phyloP scores from a whole-genome alignment of 106 monocot species.

The Dactylorhiza incarnata region DNA sequence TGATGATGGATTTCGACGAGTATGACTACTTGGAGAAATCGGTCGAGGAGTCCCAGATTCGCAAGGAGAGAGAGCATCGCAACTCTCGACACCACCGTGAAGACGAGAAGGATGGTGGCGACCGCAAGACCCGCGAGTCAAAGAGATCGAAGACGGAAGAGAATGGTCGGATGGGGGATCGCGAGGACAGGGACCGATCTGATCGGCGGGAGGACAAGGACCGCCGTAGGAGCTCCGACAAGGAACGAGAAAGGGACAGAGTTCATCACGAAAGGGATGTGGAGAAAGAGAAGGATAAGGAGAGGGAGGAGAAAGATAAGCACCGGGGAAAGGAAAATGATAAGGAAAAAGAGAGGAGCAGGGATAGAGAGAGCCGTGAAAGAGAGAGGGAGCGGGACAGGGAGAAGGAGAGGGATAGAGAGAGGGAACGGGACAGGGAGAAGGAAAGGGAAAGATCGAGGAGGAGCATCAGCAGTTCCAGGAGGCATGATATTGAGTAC shows the following conservation, averaged over 20 bases:
- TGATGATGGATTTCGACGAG: conserved; percentile 11
- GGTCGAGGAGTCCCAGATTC: conserved; percentile 8
- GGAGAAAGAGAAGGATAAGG: conserved; percentile 6
- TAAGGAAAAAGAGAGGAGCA: conserved; percentile 3
- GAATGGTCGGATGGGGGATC: conserved; percentile 4
- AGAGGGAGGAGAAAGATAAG: conserved; percentile 2
- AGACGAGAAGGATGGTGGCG: conserved; percentile 4
- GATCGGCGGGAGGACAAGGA: conserved; percentile 12
- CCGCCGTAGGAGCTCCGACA: conserved; percentile 7
- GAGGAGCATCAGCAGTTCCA: conserved; percentile 7
- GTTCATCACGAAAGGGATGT: conserved; percentile 12
- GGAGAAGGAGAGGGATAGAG: conserved; percentile 5
- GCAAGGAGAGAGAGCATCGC: conserved; percentile 8
- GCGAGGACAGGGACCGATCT: conserved; percentile 9
- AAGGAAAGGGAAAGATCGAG: conserved; percentile 7
- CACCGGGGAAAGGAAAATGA: neutral
- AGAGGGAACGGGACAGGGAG: neutral
- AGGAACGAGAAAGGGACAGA: conserved; percentile 9
- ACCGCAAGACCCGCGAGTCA: neutral
- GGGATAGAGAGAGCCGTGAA: conserved; percentile 4
- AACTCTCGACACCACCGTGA: neutral
- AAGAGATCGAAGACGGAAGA: conserved; percentile 5
- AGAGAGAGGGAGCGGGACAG: neutral
- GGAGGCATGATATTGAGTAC: neutral
- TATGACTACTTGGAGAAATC: conserved; percentile 18